Base-by-base conservation (phyloP, 371 early-diverging fungal genomes). In the Mucor plumbeus region DNA sequence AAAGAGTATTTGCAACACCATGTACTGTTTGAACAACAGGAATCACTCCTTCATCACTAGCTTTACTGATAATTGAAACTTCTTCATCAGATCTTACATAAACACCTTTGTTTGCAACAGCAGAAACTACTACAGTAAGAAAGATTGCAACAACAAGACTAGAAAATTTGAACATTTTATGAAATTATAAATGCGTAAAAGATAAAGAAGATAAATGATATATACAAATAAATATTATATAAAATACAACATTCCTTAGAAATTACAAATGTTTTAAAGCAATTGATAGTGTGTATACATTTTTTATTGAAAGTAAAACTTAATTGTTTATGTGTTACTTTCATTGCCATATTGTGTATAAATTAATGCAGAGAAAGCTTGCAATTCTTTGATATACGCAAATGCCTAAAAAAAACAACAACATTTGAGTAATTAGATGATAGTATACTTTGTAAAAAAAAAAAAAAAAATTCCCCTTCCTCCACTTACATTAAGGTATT, bases 281-380 rank as follows among this genome's bases (percentile, higher is more conserved):
- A 1, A 26, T 26, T 26, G 9, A 47, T 0, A 47, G 10, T 8
- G 47, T 4, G 19, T 47, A 19, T 47, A 17, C 26, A 31, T 31
- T 13, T 50, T 31, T 53, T 21, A 31, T 53, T 53, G 53, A 53
- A 53, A 31, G 53, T 7, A 31, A 53, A 31, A 53, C n/a, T 53
- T 53, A 53, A 53, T 53, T 53, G 53, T 53, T 53, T 53, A 53
- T 53, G 53, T 14, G 53, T 5, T 53, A 21, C 53, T 31, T 53
- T 53, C 53, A 38, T 84, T 81, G 41, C 77, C 84, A 69, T 85
- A 86, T 50, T 91, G 87, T 13, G 91, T 88, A 68, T 92, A 92
- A 36, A 92, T 85, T 43, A 90, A 83, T 3, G 92, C 92, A 8
- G 91, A 89, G 59, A 90, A 87, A 7, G 89, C 90, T 68, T 90